Evolutionary conservation across 805 yeast species (phyloP).

Genomic region (baker's yeast (Saccharomyces cerevisiae)): DNA sequence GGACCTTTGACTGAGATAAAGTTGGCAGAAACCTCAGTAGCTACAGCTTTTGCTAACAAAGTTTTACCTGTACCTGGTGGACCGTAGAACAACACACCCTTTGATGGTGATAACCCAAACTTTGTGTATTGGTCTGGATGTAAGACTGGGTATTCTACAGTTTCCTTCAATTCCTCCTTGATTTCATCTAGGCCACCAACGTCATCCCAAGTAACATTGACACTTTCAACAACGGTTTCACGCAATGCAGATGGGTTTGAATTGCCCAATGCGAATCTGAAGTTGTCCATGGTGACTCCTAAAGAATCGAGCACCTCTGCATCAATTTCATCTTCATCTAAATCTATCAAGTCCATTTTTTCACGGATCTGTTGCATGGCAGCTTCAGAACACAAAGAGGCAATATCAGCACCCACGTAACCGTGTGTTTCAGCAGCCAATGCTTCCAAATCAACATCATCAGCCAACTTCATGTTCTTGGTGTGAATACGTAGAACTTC

Average conservation of each 20-base stretch:
- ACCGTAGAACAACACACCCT: slow-evolving; percentile 97
- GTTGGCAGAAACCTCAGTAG: slow-evolving; percentile 97
- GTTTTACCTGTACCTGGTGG: slow-evolving; percentile 99
- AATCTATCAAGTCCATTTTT: slow-evolving; percentile 85
- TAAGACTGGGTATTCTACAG: slow-evolving; percentile 96
- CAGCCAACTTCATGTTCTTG: slow-evolving; percentile 94
- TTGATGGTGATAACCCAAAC: slow-evolving; percentile 95
- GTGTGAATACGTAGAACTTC: slow-evolving; percentile 97
- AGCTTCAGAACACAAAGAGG: slow-evolving; percentile 98
- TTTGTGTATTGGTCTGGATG: slow-evolving; percentile 98
- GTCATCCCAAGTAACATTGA: slow-evolving; percentile 98
- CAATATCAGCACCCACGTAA: slow-evolving; percentile 98
- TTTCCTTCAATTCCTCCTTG: slow-evolving; percentile 94
- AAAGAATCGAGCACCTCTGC: slow-evolving; percentile 93
- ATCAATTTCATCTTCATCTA: slow-evolving; percentile 60
- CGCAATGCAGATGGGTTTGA: slow-evolving; percentile 98
- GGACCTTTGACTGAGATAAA: slow-evolving; percentile 69
- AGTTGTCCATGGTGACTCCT: slow-evolving; percentile 98
- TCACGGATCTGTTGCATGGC: slow-evolving; percentile 99
- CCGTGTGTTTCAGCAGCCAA: slow-evolving; percentile 98
- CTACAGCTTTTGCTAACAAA: slow-evolving; percentile 95
- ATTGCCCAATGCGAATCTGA: slow-evolving; percentile 93
- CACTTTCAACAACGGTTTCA: slow-evolving; percentile 98
- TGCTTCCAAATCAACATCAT: slow-evolving; percentile 90
- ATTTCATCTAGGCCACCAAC: slow-evolving; percentile 97